Evolutionary conservation across 2,329 filamentous ascomycete genomes (phyloP), one percentile per base, ranked within the genome.

Genomic region (Plenodomus tracheiphilus): DNA sequence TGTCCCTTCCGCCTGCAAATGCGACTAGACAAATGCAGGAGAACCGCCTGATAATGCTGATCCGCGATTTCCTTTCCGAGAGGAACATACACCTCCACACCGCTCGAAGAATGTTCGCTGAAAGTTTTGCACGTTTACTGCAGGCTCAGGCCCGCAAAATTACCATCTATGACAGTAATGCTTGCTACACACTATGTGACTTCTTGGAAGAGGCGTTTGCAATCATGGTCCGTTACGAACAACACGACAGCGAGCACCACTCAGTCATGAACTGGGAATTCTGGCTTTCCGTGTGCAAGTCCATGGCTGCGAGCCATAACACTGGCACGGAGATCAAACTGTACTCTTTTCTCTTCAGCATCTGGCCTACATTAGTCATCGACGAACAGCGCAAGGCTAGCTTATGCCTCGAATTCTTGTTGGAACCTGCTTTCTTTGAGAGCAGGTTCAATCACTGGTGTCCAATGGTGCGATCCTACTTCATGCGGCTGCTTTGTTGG

Each of bases 381-480:
- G 82, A 89, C 46, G 80, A 85, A 2, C 75, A 77, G 42, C 82
- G 88, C 41, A 95, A 93, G 71, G 78, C 82, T 47, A 76, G 80
- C 13, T 68, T 96, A 16, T 95, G 89, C 66, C 63, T 88, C 21
- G 83, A 85, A 18, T 92, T 94, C 78, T 75, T 97, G 34, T 76
- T 97, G 11, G 81, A 85, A 6, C 85, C 88, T 45, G 79, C 85
- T 20, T 82, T 87, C 2, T 96, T 96, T 68, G 85, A 89, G 65
- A 84, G 83, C 52, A 85, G 91, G 53, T 97, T 96, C 74, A 93
- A 88, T 65, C 91, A 96, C 65, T 96, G 92, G 91, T 96, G 90
- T 65, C 91, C 92, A 0, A 96, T 96, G 92, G 90, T 96, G 18
- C 84, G 92, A 52, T 88, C 91, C 13, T 97, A 96, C 71, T 97